Base-by-base conservation (phyloP, 2,329 filamentous ascomycete genomes). In the Fusarium multiceps region DNA sequence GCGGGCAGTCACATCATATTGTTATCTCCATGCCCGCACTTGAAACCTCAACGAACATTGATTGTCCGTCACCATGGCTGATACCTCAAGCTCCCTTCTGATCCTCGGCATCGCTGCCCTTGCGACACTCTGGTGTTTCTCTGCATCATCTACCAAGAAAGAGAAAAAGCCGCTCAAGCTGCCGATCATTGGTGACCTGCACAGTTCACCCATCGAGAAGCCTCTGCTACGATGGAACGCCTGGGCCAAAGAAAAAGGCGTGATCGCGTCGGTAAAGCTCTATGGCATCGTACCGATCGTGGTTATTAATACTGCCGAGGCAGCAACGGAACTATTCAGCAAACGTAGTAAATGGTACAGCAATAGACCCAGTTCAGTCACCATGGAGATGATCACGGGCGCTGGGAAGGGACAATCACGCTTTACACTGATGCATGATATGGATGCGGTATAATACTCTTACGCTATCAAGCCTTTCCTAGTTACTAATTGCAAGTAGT, bases 391-490 rank as follows among this genome's bases (percentile, higher is more conserved):
- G 43, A 46, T 46, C 14, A 3, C 43, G 10, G 43, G 43, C 7
- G 43, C 23, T 4, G 43, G 43, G 14, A 23, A 23, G 43, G 43
- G 43, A 27, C 6, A 46, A 6, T 46, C 23, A 10, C 21, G 21
- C 7, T 46, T 46, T 25, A 46, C 43, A 2, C 2, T 46, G 43
- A 46, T 46, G 43, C 21, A 46, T 25, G 20, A 46, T 25, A 46
- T 16, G 43, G 21, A 46, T 46, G 43, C 34, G 5, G 34, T 37
- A 37, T 37, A 1, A 6, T 13, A 28, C 10, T 13, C 28, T 28
- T 28, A 13, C 0, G 6, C 2, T 28, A 2, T 28, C 12, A 28
- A 28, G 2, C 3, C 28, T 7, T 13, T 28, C 1, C 12, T 13
- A 28, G 5, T 28, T 28, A 28, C 28, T 30, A 30, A 30, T 13